Percentiles rank a stretch among this genome's conserved stretches.
phyloP scores from a whole-genome alignment of 371 early-diverging fungal genomes.

The Hamiltosporidium magnivora region DNA sequence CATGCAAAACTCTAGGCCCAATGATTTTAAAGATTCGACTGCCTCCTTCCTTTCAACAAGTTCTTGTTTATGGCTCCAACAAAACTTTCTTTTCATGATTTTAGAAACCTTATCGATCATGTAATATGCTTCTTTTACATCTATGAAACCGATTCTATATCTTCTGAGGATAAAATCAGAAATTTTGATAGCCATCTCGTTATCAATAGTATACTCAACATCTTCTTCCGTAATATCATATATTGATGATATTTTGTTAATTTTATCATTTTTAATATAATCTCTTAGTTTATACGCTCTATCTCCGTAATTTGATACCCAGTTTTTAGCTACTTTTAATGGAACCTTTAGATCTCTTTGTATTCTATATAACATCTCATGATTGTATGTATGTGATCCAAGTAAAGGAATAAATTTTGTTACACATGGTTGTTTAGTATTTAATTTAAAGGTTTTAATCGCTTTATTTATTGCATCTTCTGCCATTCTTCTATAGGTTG shows the following conservation, averaged over 20 bases:
- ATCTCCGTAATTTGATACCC: slow-evolving; percentile 39
- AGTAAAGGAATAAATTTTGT: slow-evolving; percentile 34
- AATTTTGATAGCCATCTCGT: slow-evolving; percentile 42
- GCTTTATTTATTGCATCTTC: slow-evolving; percentile 82
- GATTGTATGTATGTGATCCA: slow-evolving; percentile 30
- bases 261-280: slow-evolving; percentile 7
- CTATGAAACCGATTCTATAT: slow-evolving; percentile 36
- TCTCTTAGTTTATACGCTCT: slow-evolving; percentile 15
- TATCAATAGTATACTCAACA: slow-evolving; percentile 41
- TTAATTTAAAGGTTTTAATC: slow-evolving; percentile 60
- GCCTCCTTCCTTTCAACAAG: no score
- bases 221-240: slow-evolving; percentile 47
- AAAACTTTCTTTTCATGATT: no score
- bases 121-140: slow-evolving; percentile 38
- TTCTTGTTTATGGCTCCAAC: no score
- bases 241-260: slow-evolving; percentile 18
- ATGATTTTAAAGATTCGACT: no score
- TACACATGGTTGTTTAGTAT: slow-evolving; percentile 25
- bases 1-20: no score
- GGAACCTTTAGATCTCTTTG: slow-evolving; percentile 11
- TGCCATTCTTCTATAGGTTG: slow-evolving; percentile 94
- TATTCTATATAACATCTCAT: slow-evolving; percentile 12
- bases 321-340: slow-evolving; percentile 36
- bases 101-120: no score
- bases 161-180: slow-evolving; percentile 45